Conservation (phyloP, 306 rosid genomes). For the Trichosanthes cucumerina region DNA sequence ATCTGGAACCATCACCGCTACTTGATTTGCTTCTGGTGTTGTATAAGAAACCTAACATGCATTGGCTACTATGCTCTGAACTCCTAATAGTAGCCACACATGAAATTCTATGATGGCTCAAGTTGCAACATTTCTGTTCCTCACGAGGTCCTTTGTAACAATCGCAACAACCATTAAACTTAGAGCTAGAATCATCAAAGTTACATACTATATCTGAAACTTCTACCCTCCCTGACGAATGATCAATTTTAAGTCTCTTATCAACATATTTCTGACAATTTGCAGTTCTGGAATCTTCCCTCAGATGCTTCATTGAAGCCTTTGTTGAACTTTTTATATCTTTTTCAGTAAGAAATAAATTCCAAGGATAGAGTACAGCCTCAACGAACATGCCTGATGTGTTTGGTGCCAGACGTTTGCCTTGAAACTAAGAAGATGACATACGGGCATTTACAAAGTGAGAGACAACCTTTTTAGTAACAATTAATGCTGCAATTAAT, state of each 20-base stretch:
- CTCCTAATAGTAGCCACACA: slow-evolving; percentile 42
- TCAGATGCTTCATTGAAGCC: slow-evolving; percentile 24
- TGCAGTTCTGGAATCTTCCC: slow-evolving; percentile 1
- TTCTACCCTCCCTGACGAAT: slow-evolving; percentile 15
- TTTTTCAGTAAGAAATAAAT: slow-evolving; percentile 36
- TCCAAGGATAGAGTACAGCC: slow-evolving; percentile 54
- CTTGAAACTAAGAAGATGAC: slow-evolving; percentile 41
- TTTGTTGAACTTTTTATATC: slow-evolving; percentile 18
- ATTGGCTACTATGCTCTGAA: slow-evolving; percentile 20
- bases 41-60: slow-evolving; percentile 36
- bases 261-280: slow-evolving; percentile 24
- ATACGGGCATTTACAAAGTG: not conserved
- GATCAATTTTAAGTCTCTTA: slow-evolving; percentile 44
- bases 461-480: not conserved
- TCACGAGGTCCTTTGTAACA: slow-evolving; percentile 21
- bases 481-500: not conserved
- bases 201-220: slow-evolving; percentile 21
- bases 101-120: slow-evolving; percentile 33
- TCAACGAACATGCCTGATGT: slow-evolving; percentile 54
- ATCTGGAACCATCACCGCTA: slow-evolving; percentile 24
- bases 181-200: slow-evolving; percentile 22
- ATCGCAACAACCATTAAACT: slow-evolving; percentile 31
- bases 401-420: slow-evolving; percentile 21
- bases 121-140: slow-evolving; percentile 18
- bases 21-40: slow-evolving; percentile 18